Base-by-base conservation (phyloP, 306 rosid species). In the Acacia crassicarpa region DNA sequence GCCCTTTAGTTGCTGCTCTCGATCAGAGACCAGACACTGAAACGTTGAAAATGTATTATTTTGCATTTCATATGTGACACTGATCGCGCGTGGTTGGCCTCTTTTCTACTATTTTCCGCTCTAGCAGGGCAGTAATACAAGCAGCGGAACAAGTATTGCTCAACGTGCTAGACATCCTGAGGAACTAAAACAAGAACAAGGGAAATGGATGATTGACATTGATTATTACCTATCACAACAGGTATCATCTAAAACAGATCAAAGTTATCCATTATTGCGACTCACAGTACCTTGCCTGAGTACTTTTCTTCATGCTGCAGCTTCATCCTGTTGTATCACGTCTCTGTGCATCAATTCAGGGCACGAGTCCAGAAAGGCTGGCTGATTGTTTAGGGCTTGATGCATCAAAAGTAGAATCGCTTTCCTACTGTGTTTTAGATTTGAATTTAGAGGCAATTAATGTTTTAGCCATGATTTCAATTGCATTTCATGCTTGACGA, bases 121-220 rank as follows among this genome's bases (percentile, higher is more conserved):
- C 78, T 85, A 77, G 56, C 85, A 95, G 99, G 99, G 94, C 43
- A 69, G 88, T 75, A 87, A 82, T 89, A 88, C 94, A 44, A 90
- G 87, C 79, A 81, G 90, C 77, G 87, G 90, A 45, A 74, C 77
- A 0, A 94, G 92, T 72, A 84, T 95, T 81, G 99, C 99, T 74
- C 98, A 87, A 67, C 98, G 99, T 78, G 99, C 99, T 75, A 88
- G 99, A 81, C 95, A 95, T 85, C 97, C 99, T n/a, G 99, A 95
- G 80, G 99, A 95, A 84, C 81, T 95, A 48, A 94, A 90, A 87
- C 93, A n/a, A 76, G 97, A 90, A 83, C 94, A 93, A 70, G 99
- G 94, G 85, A 89, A 91, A 83, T 95, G 99, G 99, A 88, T 95
- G 91, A 89, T 93, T 80, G 99, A 95, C 84, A 92, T 92, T 80